Conservation (phyloP, 495 filamentous ascomycete species). For the Aspergillus olivimuriae region DNA sequence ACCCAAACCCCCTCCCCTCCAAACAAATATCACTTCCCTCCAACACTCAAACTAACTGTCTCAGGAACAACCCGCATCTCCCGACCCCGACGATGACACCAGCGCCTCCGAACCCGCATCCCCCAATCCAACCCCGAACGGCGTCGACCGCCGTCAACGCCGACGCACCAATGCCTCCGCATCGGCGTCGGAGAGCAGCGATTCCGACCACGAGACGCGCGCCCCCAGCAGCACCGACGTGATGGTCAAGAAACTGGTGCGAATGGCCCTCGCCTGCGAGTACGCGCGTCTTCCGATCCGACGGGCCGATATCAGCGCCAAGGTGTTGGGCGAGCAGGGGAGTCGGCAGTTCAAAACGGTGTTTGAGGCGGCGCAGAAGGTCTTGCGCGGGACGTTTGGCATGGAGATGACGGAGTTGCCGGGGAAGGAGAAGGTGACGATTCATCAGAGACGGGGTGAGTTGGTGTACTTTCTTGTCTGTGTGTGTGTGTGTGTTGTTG, state of each 20-base stretch:
- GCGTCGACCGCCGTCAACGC: conserved; percentile 15
- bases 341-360: conserved; percentile 58
- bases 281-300: conserved; percentile 74
- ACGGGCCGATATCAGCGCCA: conserved; percentile 70
- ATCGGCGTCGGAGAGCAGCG: conserved; percentile 10
- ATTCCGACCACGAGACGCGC: conserved; percentile 20
- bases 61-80: conserved; percentile 4
- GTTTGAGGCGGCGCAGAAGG: conserved; percentile 60
- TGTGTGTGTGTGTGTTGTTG: too few relatives aligned
- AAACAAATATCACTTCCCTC: background rate
- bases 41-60: background rate
- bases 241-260: conserved; percentile 81
- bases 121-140: conserved; percentile 7
- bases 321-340: conserved; percentile 42
- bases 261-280: conserved; percentile 85
- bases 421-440: conserved; percentile 65
- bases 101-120: background rate
- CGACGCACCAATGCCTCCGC: conserved; percentile 7
- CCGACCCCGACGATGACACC: conserved; percentile 1
- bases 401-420: conserved; percentile 86
- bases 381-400: conserved; percentile 62
- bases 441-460: conserved; percentile 70
- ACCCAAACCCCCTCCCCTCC: background rate
- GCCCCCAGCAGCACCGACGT: conserved; percentile 48
- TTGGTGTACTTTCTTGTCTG: conserved; percentile 3